A percentile compares a stretch with the other conserved stretches of the same genome.
Conservation (phyloP, 2,329 filamentous ascomycete species). For the Fusarium sp. region DNA sequence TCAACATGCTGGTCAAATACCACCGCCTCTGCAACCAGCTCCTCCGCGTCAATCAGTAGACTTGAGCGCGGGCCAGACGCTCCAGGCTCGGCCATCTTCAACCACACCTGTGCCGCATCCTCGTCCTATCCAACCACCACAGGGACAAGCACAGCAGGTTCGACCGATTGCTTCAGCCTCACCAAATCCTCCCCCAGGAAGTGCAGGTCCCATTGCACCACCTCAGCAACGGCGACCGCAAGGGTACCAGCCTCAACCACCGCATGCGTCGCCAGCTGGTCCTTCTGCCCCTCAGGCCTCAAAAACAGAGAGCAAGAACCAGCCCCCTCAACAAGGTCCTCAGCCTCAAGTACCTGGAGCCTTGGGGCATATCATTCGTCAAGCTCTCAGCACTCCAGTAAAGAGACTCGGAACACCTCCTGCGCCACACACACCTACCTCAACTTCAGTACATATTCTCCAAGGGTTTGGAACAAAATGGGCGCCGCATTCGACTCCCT, state of each 20-base stretch:
- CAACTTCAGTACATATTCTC: conserved; percentile 46
- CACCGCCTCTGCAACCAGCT: conserved; percentile 51
- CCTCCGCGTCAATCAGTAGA: conserved; percentile 44
- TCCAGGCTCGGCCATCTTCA: conserved; percentile 47
- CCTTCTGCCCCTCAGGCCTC: conserved; percentile 43
- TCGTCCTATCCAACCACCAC: conserved; percentile 49
- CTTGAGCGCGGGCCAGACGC: conserved; percentile 34
- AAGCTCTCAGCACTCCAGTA: conserved; percentile 50
- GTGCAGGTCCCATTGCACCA: conserved; percentile 35
- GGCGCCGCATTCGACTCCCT: conserved; percentile 66
- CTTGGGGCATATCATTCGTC: conserved; percentile 56
- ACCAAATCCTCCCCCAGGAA: conserved; percentile 42
- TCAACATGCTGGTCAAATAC: conserved; percentile 51
- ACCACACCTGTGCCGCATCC: conserved; percentile 51
- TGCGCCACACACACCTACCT: conserved; percentile 52
- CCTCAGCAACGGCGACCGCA: conserved; percentile 53
- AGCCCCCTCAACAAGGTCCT: conserved; percentile 45
- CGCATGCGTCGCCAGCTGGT: conserved; percentile 43
- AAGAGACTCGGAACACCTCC: conserved; percentile 49
- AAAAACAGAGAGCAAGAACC: conserved; percentile 45
- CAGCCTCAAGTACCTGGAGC: conserved; percentile 53
- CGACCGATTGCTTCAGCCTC: conserved; percentile 51
- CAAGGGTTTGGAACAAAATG: conserved; percentile 66
- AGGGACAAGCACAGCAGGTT: conserved; percentile 40
- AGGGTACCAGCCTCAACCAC: conserved; percentile 45